A percentile compares a stretch with the other conserved stretches of the same genome.
phyloP scores from a whole-genome alignment of 192 early-diverging fungal species.

The Dispira parvispora region DNA sequence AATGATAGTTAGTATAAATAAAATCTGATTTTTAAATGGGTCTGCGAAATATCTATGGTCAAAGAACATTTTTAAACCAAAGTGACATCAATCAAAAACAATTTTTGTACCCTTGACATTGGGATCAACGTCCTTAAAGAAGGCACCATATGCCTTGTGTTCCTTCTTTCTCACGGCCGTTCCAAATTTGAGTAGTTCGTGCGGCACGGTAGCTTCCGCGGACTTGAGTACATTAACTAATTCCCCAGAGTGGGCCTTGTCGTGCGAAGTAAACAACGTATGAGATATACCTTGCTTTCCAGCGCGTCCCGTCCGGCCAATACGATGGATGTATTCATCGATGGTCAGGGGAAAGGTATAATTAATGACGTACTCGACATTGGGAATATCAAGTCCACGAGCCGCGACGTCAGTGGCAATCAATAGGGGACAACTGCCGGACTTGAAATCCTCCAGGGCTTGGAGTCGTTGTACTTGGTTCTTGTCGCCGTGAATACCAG shows the following conservation, averaged over 20 bases:
- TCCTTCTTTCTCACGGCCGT: conserved; percentile 96
- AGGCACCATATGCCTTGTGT: conserved; percentile 87
- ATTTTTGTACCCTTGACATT: conserved; percentile 81
- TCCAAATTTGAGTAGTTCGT: conserved; percentile 81
- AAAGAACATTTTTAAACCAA: too few species aligned
- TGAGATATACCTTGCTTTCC: conserved; percentile 80
- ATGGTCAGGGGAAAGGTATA: conserved; percentile 93
- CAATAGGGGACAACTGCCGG: conserved; percentile 63
- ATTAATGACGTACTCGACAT: conserved; percentile 93
- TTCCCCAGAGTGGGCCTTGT: conserved; percentile 75
- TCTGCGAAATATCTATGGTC: too few species aligned
- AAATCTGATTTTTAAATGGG: too few species aligned
- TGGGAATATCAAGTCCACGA: conserved; percentile 74
- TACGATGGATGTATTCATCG: conserved; percentile 85
- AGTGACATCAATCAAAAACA: conserved; percentile 38
- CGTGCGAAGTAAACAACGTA: conserved; percentile 81
- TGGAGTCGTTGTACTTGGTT: conserved; percentile 62
- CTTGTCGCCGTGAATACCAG: conserved; percentile 85
- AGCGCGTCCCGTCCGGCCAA: conserved; percentile 91
- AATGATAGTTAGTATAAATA: too few species aligned
- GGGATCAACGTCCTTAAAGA: conserved; percentile 78
- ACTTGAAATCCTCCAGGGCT: conserved; percentile 67
- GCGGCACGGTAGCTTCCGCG: conserved; percentile 71
- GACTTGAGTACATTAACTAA: conserved; percentile 84
- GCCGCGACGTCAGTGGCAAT: conserved; percentile 91